Evolutionary conservation across 176 grass and related monocot species (phyloP), one percentile per base, ranked within the genome.

Genomic region (Alopecurus myosuroides): DNA sequence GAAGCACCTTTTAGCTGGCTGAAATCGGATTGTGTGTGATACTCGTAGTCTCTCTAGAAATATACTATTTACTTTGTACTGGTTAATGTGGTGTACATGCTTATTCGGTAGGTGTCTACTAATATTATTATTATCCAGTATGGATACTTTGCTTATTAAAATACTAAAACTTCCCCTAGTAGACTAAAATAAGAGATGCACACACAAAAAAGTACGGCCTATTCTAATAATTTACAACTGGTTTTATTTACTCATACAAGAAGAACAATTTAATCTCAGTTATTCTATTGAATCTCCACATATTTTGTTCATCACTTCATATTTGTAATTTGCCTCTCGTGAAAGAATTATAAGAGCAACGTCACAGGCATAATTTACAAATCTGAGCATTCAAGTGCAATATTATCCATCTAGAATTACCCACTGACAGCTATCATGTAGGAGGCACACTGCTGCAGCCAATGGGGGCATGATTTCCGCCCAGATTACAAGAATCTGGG

Each of bases 401-500:
- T 57, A 18, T 8, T 66, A 69, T 81, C 17, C 70, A 62, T 77
- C 61, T 84, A 36, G 48, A 76, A 36, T 33, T 34, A 49, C 20
- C 53, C 46, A 34, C 65, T 86, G 58, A 25, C 76, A 61, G 34
- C 85, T 93, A 46, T 89, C 85, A 74, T 88, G 78, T 86, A 98
- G 93, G 93, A 95, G 69, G 93, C 93, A 77, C 93, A 95, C 62
- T 95, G 93, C 78, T 98, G 95, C 86, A 95, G 95, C 82, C 95
- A 98, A 86, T 98, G 95, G 95, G 95, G 95, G 19, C 95, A 98
- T 1, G 95, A 98, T 88, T 98, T 98, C 85, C 93, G 93, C 46
- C 95, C 95, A 66, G 95, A 98, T 74, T 98, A 98, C 86, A 98
- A 98, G 91, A 95, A 95, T 90, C 89, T 98, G 83, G 87, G 91